phyloP scores from a whole-genome alignment of 768 basidiomycete genomes.

The Sarcomyxa edulis region DNA sequence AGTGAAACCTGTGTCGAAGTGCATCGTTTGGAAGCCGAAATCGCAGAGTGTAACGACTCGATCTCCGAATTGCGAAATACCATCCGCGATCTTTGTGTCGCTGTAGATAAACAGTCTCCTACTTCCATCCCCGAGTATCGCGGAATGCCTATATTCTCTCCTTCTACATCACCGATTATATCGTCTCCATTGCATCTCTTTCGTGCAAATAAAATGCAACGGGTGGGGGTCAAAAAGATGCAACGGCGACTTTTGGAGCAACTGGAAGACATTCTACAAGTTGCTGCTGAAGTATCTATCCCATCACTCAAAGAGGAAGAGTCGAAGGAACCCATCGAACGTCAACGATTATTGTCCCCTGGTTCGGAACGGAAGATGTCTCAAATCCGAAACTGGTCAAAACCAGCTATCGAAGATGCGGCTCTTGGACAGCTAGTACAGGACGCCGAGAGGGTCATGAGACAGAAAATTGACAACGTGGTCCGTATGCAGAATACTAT shows the following conservation, averaged over 20 bases:
- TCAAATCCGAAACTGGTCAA: slow-evolving; percentile 80
- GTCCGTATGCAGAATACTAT: slow-evolving; percentile 97
- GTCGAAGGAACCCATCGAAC: slow-evolving; percentile 85
- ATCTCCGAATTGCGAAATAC: slow-evolving; percentile 83
- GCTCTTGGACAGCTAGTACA: slow-evolving; percentile 79
- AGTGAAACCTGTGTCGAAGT: slow-evolving; percentile 98
- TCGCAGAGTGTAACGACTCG: slow-evolving; percentile 89
- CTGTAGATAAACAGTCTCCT: slow-evolving; percentile 74
- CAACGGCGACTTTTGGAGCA: slow-evolving; percentile 79
- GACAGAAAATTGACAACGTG: slow-evolving; percentile 92
- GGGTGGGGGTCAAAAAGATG: slow-evolving; percentile 75
- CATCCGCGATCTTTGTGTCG: slow-evolving; percentile 69
- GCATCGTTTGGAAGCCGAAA: slow-evolving; percentile 94
- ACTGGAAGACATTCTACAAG: slow-evolving; percentile 79
- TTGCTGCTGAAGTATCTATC: slow-evolving; percentile 76
- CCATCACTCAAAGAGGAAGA: slow-evolving; percentile 92
- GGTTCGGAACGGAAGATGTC: slow-evolving; percentile 84
- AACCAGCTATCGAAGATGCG: slow-evolving; percentile 79
- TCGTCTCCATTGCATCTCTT: slow-evolving; percentile 76
- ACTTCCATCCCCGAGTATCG: slow-evolving; percentile 72
- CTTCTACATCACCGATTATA: slow-evolving; percentile 65
- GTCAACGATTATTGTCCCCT: slow-evolving; percentile 86
- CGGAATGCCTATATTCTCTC: slow-evolving; percentile 78
- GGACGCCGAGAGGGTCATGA: slow-evolving; percentile 85
- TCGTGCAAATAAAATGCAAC: slow-evolving; percentile 72